Evolutionary conservation across 495 filamentous ascomycete species (phyloP), one percentile per base, ranked within the genome.

Genomic region (Penicillium cataractarum): DNA sequence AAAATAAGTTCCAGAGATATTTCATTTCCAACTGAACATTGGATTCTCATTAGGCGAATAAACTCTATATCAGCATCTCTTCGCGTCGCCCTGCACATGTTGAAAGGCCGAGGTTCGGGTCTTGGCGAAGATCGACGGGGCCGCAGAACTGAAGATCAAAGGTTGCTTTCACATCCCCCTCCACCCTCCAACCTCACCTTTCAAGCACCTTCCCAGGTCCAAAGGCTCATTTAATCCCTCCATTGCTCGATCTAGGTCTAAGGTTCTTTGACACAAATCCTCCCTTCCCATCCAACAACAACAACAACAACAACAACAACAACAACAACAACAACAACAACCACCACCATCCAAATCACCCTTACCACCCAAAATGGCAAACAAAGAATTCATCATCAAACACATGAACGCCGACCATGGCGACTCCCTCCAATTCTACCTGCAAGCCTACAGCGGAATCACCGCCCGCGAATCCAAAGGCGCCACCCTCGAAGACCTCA

Each of bases 391-490:
- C 71, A 89, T 92, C 68, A 83, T 90, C 69, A 79, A 81, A 31
- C 91, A 95, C 80, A 92, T 95, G 90, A 93, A 93, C 79, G 78
- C 77, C 40, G 88, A 92, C 79, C 91, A 93, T 76, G 72, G 75
- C 64, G 79, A 82, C 64, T 89, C 90, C 31, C 80, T 95, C 17
- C 69, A 76, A 44, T 82, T 88, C 60, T 92, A 90, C 75, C 82
- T 92, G 0, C 79, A 83, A 61, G 82, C 89, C 73, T 89, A 83
- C 81, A 72, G 66, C 65, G 62, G 74, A 7, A 71, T 88, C 37
- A 79, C 84, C 48, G 69, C 80, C 8, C 67, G 69, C 27, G 73
- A 79, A 32, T 72, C 81, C 52, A 72, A 82, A 60, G 70, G 81
- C 54, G 85, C 87, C 8, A 67, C 76, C 19, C 77, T 93, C 58